phyloP scores from a whole-genome alignment of 2,329 filamentous ascomycete genomes.

The Fusarium sp. region DNA sequence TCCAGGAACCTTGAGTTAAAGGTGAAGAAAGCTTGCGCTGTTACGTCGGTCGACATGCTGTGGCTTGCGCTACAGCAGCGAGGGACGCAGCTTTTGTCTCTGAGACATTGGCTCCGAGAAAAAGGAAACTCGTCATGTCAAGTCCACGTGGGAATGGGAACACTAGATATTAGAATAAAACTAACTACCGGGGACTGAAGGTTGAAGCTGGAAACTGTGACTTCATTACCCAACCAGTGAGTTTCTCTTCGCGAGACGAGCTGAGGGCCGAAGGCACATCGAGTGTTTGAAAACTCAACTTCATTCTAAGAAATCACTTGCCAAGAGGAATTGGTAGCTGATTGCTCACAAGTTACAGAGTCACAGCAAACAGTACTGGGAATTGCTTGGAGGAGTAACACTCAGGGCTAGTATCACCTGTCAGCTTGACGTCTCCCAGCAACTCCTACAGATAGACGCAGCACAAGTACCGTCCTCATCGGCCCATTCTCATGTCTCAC shows the following conservation, averaged over 20 bases:
- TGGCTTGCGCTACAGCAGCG: slow-evolving; percentile 33
- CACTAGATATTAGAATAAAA: slow-evolving; percentile 3
- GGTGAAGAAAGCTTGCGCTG: background rate
- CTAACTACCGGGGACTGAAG: background rate
- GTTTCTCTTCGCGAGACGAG: background rate
- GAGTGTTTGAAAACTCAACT: background rate
- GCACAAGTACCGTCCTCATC: slow-evolving; percentile 15
- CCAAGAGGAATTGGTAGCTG: background rate
- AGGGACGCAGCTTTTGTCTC: slow-evolving; percentile 17
- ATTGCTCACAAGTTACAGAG: background rate
- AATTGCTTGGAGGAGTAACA: slow-evolving; percentile 2
- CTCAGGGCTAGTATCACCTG: slow-evolving; percentile 8
- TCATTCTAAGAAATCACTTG: background rate
- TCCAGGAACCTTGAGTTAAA: background rate
- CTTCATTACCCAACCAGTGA: background rate
- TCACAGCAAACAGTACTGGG: background rate
- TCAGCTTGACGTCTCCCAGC: slow-evolving; percentile 20
- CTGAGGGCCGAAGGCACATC: background rate
- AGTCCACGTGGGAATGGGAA: slow-evolving; percentile 28
- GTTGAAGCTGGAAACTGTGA: background rate
- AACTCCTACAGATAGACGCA: slow-evolving; percentile 4
- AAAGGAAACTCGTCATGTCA: slow-evolving; percentile 20
- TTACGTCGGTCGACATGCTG: slow-evolving; percentile 19
- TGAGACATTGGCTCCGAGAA: slow-evolving; percentile 30
- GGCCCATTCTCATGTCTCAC: slow-evolving; percentile 15